Evolutionary conservation across 345 rosid genomes (phyloP), one percentile per base, ranked within the genome.

Genomic region (Gossypium anomalum): DNA sequence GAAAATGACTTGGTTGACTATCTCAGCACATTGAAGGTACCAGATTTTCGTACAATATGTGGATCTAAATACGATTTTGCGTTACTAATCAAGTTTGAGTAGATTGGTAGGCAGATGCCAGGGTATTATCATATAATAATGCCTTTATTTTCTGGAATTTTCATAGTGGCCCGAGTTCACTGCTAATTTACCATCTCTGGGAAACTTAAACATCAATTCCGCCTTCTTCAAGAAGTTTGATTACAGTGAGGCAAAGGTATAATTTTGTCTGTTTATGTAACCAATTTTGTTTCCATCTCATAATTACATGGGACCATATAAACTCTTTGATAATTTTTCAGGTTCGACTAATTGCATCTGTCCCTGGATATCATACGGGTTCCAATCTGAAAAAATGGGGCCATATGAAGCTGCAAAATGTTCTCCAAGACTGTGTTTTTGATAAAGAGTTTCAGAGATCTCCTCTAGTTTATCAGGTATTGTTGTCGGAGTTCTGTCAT

Each of bases 361-460:
- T 93, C 73, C 99, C 99, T 80, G 99, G 99, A 58, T 93, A 95
- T 80, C 99, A 93, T 77, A 83, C 84, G 44, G 96, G 97, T 73
- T 60, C 88, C 61, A 90, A 82, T 81, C 53, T 95, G 85, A 90
- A 81, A 67, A 95, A 82, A 72, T 93, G 96, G 98, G 99, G 96
- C 53, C 99, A 95, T 85, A 89, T 95, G 98, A 93, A 93, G 81
- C 84, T 95, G 67, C 82, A 79, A 11, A 84, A 74, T 59, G 72
- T 89, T 81, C 98, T 95, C 48, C 89, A 91, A 78, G 98, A 87
- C 72, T 88, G 89, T 78, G 76, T 78, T 57, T 95, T 93, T 72
- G 92, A 82, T 47, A 90, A 85, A 60, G 98, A 91, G 69, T 93
- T 95, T 77, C 77, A 82, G 71, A 90, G 83, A 71, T 89, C 96